Percentiles rank a stretch among this genome's conserved stretches.
Conservation (phyloP, 345 rosid species). For the Citrus sinensis region DNA sequence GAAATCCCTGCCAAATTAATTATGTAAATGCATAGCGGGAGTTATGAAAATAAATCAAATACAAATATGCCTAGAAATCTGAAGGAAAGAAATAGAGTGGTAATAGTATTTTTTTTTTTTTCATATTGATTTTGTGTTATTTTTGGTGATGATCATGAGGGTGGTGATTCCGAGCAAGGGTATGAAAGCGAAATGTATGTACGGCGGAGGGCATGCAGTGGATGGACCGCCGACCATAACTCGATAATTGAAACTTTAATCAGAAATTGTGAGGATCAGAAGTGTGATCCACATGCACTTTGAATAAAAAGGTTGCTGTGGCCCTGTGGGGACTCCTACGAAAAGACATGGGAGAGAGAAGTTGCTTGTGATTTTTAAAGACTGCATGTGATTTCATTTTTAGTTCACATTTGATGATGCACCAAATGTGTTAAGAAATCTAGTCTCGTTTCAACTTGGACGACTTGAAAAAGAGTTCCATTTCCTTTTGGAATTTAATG, state of each 20-base stretch:
- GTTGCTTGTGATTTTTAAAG: not conserved
- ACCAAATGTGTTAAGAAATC: not conserved
- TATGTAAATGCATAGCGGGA: not conserved
- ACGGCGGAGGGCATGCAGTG: not conserved
- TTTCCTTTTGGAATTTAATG: not conserved
- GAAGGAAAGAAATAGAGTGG: not conserved
- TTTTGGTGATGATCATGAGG: not conserved
- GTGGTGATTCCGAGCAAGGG: not conserved
- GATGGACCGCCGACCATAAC: constrained; percentile 31
- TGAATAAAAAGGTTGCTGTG: constrained; percentile 3
- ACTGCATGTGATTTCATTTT: not conserved
- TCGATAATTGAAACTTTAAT: constrained; percentile 27
- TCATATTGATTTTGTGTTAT: not conserved
- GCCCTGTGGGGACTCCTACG: not conserved
- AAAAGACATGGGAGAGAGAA: not conserved
- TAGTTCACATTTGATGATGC: not conserved
- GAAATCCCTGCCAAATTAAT: not conserved
- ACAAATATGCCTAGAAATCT: no score
- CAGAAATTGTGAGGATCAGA: constrained; percentile 15
- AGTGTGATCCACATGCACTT: constrained; percentile 30
- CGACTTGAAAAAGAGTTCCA: not conserved
- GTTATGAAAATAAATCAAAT: not conserved
- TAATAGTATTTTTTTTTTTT: not conserved
- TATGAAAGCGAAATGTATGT: constrained; percentile 16
- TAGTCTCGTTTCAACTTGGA: constrained; percentile 6